These are phyloP conservation scores for Fusarium nematophilum DNA, from an alignment of 2,329 filamentous ascomycete species.

Conservation along the genomic window DNA sequence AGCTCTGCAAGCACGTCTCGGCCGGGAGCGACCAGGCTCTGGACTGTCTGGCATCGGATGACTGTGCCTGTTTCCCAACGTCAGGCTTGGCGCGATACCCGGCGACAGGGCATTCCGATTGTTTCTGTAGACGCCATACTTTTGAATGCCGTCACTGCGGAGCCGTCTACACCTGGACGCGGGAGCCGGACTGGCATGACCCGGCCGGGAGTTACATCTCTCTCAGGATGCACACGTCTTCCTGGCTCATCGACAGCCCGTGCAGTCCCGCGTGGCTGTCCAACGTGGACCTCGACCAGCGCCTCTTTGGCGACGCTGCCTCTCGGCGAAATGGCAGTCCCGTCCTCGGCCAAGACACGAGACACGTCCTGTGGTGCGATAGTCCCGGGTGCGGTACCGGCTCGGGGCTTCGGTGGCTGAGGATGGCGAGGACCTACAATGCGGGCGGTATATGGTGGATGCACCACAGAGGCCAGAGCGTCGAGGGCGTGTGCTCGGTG, in stretches of 20 bases:
- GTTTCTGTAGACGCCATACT: background rate
- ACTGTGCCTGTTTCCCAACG: background rate
- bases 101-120: no score
- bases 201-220: no score
- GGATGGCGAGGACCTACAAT: slow-evolving; percentile 6
- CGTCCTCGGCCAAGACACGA: slow-evolving; percentile 4
- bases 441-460: no score
- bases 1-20: background rate
- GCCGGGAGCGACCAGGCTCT: background rate
- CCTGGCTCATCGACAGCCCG: background rate
- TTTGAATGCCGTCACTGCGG: background rate
- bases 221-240: background rate
- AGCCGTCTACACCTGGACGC: background rate
- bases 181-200: no score
- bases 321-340: no score
- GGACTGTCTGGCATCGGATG: background rate
- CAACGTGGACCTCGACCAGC: slow-evolving; percentile 2
- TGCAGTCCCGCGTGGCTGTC: slow-evolving; percentile 2
- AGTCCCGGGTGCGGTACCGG: slow-evolving; percentile 6
- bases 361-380: slow-evolving; percentile 11
- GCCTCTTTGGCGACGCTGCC: no score
- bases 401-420: background rate
- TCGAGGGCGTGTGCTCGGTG: no score
- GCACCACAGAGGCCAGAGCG: no score
- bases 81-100: background rate